Evolutionary conservation across 1,284 basidiomycete species (phyloP).

Genomic region (Violaceomyces palustris): DNA sequence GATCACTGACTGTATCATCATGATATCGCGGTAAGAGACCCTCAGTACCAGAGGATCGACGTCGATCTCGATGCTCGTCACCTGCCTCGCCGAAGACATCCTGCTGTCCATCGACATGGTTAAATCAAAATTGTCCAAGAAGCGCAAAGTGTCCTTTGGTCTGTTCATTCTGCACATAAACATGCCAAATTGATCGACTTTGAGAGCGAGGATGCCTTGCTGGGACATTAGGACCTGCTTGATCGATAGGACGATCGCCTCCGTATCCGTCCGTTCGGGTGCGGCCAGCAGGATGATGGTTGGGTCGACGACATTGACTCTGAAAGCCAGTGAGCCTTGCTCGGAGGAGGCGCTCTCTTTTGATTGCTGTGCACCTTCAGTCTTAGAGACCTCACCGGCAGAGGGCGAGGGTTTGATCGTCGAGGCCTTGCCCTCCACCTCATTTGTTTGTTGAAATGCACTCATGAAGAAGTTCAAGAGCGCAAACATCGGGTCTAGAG

Average conservation of each 20-base stretch:
- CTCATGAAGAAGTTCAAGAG: constrained; percentile 78
- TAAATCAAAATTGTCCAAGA: constrained; percentile 88
- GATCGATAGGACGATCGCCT: constrained; percentile 81
- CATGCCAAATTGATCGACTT: constrained; percentile 82
- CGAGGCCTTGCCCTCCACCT: not conserved
- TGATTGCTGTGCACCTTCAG: not conserved
- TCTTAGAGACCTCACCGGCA: not conserved
- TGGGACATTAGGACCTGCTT: constrained; percentile 84
- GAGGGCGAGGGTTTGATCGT: not conserved
- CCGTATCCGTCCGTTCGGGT: constrained; percentile 72
- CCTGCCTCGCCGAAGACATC: constrained; percentile 67
- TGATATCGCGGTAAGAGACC: constrained; percentile 87
- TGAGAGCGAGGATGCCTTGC: constrained; percentile 82
- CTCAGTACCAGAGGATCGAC: constrained; percentile 77
- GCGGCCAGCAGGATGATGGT: constrained; percentile 85
- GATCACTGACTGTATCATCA: constrained; percentile 79
- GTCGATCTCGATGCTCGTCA: constrained; percentile 78
- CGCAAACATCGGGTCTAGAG: constrained; percentile 85
- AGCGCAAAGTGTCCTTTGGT: constrained; percentile 74
- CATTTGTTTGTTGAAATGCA: constrained; percentile 58
- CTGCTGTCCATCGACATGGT: constrained; percentile 81
- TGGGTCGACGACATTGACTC: constrained; percentile 85
- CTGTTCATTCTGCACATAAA: constrained; percentile 82
- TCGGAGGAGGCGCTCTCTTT: not conserved
- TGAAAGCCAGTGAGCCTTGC: constrained; percentile 58